Evolutionary conservation across 441 rosid genomes (phyloP), one percentile per base, ranked within the genome.

Genomic region (Bruguiera hainesii): DNA sequence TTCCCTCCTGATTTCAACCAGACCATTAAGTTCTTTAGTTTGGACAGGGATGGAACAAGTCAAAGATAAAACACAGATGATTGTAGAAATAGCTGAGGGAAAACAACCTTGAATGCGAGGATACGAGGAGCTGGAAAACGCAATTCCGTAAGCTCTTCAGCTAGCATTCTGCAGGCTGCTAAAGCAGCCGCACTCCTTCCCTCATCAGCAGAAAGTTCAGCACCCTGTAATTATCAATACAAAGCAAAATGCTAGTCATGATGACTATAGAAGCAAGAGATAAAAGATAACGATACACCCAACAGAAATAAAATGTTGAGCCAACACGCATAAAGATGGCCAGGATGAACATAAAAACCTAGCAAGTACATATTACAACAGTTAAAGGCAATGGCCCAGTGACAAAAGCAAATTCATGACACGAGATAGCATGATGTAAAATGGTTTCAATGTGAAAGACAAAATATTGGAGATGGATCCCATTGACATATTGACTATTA

Each of bases 41-140:
- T 35, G 66, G 60, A 55, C 21, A 16, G 31, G 18, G 61, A 33
- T 48, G 61, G 20, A 65, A 63, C 59, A 21, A 13, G 31, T 23
- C 64, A 39, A 33, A 39, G 63, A 71, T 21, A 35, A 49, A 42
- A 8, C 26, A 52, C 6, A 9, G 66, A 31, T 52, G 8, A 48
- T 9, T 37, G 20, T 16, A n/a, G 16, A 25, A 60, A 42, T 42
- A 70, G 46, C 51, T 33, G 56, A 26, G 74, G 51, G 21, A 50
- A 55, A 66, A 62, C 49, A 75, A 95, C 97, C 97, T 95, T 95
- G 82, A 92, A 95, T 2, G 98, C 87, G 55, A 92, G 98, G 74
- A 92, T 95, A 58, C 93, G 85, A 15, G 99, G 97, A 31, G 93
- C 98, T 64, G 98, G 98, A 81, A 95, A 95, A 76, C 98, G 89